Conservation (phyloP, 2,329 filamentous ascomycete genomes). For the Talaromyces albobiverticillius region DNA sequence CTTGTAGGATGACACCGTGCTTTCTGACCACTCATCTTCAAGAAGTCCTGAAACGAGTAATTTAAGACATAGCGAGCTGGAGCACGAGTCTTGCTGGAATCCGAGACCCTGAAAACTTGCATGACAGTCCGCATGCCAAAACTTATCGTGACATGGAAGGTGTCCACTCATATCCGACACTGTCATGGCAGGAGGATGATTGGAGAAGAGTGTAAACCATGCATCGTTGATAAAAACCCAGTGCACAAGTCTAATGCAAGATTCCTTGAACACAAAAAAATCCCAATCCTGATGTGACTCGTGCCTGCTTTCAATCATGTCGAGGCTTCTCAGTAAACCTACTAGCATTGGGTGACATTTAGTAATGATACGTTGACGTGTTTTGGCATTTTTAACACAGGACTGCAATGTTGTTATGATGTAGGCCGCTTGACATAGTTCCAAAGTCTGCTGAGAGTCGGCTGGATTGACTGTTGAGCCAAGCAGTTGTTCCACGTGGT, state of each 20-base stretch:
- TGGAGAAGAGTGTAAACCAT: not conserved
- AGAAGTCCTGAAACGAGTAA: not conserved
- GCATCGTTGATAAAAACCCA: not conserved
- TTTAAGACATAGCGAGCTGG: not conserved
- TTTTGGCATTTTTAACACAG: not conserved
- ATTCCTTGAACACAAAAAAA: not conserved
- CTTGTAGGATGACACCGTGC: not conserved
- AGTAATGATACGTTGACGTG: not conserved
- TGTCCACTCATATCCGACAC: not conserved
- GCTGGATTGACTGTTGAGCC: not conserved
- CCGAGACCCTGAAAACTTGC: not conserved
- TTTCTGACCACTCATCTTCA: not conserved
- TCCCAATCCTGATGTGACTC: not conserved
- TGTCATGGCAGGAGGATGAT: not conserved
- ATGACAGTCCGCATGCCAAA: not conserved
- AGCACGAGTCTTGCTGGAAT: not conserved
- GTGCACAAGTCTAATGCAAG: not conserved
- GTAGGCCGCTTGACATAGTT: not conserved
- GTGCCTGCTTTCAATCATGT: not conserved
- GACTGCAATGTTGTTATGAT: not conserved
- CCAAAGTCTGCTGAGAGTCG: not conserved
- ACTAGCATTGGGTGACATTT: not conserved
- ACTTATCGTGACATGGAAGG: not conserved
- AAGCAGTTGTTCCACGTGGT: not conserved
- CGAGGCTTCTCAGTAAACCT: not conserved